Base-by-base conservation (phyloP, 179 eudicot genomes). In the Nepenthes alata region DNA sequence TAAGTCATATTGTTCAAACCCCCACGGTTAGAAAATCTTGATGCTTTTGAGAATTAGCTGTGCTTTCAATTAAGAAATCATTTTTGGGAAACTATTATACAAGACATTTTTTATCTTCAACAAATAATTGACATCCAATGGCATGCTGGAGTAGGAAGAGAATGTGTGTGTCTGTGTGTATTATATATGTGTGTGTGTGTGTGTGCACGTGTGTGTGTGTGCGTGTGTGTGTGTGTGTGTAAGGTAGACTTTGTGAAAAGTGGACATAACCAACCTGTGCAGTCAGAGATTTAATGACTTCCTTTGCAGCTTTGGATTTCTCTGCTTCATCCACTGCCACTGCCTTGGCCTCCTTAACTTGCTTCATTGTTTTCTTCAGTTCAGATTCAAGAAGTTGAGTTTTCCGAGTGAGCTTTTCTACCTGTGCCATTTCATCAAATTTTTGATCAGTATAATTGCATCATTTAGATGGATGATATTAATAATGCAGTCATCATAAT, bases 231-330 rank as follows among this genome's bases (percentile, higher is more conserved):
- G 45, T 39, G 45, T 41, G 45, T 41, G 6, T 41, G 0, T 4
- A 41, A 41, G 45, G 14, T 7, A 3, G 2, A 2, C 6, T 11
- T 7, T 12, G 34, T 25, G 55, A 5, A 15, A 35, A 35, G 52
- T 11, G 37, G 36, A 65, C 34, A 65, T 47, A 36, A 55, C 78
- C 37, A 66, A 93, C 98, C 95, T 93, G 96, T 56, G 83, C 77
- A 71, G 87, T 86, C 6, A 93, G 80, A 62, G 95, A 78, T 70
- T 75, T 86, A 57, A 93, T 87, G 55, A 83, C 91, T 81, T 86
- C 90, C 75, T 83, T 87, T 49, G 97, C 90, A 73, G 95, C 93
- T 78, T 64, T 83, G 59, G 86, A 80, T 79, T 83, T 93, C 57
- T 75, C 95, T 77, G 95, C 85, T 79, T 93, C 96, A 70, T 83